Evolutionary conservation across 768 basidiomycete genomes (phyloP), one percentile per base, ranked within the genome.

Genomic region (Cubamyces lactineus): DNA sequence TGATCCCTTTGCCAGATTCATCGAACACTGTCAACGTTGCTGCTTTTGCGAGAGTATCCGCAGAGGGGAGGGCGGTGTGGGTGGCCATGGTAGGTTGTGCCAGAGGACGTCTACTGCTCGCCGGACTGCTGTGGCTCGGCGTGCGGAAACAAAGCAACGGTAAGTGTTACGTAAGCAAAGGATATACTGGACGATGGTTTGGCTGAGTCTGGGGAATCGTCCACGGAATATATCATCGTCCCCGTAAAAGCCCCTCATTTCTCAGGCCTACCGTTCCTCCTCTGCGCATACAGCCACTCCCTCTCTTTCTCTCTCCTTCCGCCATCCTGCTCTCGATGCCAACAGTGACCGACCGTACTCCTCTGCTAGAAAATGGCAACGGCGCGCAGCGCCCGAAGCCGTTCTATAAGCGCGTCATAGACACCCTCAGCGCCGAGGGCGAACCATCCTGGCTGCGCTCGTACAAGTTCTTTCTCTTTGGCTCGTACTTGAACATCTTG

Each of bases 401-500:
- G 17, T 72, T 75, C 49, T 55, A 68, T 52, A 71, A 75, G 49
- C 79, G 78, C 57, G 40, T 82, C 49, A 55, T 75, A 15, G 70
- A 74, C 23, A 42, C 84, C 34, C 40, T 88, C 72, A 84, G 79
- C 61, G 82, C 80, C n/a, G 82, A 87, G 57, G 86, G 81, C 57
- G 83, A 90, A 70, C 89, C 89, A 0, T 78, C 82, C 15, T 89
- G 85, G 82, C 38, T 73, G 5, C 59, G 72, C 30, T 91, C 89
- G 13, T 84, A 80, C 71, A 75, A 71, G 57, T 86, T 76, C 76
- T 86, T 90, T 70, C 66, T 90, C 57, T 81, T 88, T 53, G 81
- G 80, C 39, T 83, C 83, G 23, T 96, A 84, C 75, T 70, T 91
- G 68, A 96, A 95, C 70, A 47, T 92, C 51, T 78, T 95, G 55